Evolutionary conservation across 257 asterid genomes (phyloP).

Genomic region (Gentiana macrophylla): DNA sequence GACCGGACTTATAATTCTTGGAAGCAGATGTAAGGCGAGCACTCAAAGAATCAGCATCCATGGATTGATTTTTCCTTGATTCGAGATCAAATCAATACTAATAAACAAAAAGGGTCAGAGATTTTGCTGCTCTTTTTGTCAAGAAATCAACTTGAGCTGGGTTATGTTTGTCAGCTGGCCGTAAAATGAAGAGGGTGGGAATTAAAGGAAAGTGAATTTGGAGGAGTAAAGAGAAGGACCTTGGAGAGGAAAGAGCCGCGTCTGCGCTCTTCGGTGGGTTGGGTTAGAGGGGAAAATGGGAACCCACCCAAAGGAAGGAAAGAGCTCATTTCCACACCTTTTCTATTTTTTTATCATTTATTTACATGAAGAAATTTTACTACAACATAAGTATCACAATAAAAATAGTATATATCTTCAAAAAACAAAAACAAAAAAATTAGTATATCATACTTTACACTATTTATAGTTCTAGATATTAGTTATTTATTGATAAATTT

Average conservation of each 20-base stretch:
- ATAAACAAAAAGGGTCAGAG: background rate
- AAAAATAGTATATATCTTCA: no score
- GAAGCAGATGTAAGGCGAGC: constrained; percentile 73
- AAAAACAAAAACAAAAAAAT: no score
- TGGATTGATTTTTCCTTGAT: constrained; percentile 17
- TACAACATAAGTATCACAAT: no score
- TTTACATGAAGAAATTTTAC: no score
- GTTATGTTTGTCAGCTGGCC: constrained; percentile 11
- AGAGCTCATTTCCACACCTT: constrained; percentile 18
- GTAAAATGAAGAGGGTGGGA: constrained; percentile 6
- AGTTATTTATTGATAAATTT: no score
- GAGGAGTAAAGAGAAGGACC: constrained; percentile 19
- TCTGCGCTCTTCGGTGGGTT: constrained; percentile 13
- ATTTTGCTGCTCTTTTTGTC: background rate
- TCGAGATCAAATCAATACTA: background rate
- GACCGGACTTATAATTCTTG: constrained; percentile 60
- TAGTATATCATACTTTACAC: no score
- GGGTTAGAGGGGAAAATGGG: constrained; percentile 20
- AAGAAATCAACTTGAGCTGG: background rate
- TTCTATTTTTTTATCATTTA: no score
- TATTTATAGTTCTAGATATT: no score
- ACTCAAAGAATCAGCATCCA: constrained; percentile 85
- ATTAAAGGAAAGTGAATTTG: constrained; percentile 7
- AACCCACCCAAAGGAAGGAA: constrained; percentile 29
- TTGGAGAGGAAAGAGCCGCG: background rate